Evolutionary conservation across 1,284 basidiomycete species (phyloP), one percentile per base, ranked within the genome.

Genomic region (Pseudozyma sp.): DNA sequence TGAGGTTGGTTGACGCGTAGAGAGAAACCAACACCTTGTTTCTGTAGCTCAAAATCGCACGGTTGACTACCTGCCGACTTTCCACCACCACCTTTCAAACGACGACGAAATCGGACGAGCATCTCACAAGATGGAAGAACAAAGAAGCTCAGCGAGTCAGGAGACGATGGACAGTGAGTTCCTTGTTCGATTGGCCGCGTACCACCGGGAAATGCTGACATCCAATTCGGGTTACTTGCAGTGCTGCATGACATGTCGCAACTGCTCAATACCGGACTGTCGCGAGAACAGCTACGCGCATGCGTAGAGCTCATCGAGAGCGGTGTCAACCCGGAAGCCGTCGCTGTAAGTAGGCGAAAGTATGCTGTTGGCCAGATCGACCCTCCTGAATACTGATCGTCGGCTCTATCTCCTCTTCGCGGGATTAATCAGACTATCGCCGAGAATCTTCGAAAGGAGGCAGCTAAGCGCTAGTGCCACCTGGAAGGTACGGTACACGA

Each of bases 301-400:
- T 94, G 92, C 81, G 89, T 93, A 16, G 88, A 89, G 62, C 89
- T 94, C 89, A 92, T 94, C 79, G 92, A 94, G 83, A 90, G 89
- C 70, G 92, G 92, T 7, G 91, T 91, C 43, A 93, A 92, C 79
- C 91, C 92, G 5, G 92, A 93, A 78, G 92, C 92, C 3, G 87
- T 94, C 52, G 92, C 92, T 75, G 92, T 94, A 81, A 69, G 90
- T 88, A 8, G 7, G 13, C 11, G 39, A 24, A 7, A 29, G 17
- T 17, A 24, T 14, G 33, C 1, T 4, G 9, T 24, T 24, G 37
- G 33, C 30, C 14, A 39, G 17, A 37, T 31, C 30, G 14, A 45
- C 17, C 24, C 17, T 37, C 3, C 54, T 50, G 35, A 34, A 19
- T 14, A 17, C 35, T 40, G 16, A 45, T 31, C 14, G 34, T 7